phyloP scores from a whole-genome alignment of 495 filamentous ascomycete genomes.

The Cryomyces antarcticus region DNA sequence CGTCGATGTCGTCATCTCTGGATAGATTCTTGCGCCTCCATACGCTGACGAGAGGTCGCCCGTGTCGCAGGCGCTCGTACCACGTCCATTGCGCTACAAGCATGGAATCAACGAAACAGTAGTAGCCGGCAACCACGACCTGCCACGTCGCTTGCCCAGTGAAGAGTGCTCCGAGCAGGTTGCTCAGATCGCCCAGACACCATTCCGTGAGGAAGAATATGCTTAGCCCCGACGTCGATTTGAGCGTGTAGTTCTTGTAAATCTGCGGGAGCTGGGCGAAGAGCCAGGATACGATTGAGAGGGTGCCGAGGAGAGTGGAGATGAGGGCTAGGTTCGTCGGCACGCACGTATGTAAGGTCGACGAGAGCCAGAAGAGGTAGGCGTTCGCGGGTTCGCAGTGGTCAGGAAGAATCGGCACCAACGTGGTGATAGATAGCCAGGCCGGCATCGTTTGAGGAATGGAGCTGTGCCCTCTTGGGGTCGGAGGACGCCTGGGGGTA shows the following conservation, averaged over 20 bases:
- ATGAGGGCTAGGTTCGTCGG: conserved; percentile 45
- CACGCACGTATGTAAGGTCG: conserved; percentile 42
- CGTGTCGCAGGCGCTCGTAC: conserved; percentile 37
- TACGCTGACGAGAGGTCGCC: conserved; percentile 8
- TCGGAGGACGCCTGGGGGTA: too few relatives aligned
- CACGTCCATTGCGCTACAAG: conserved; percentile 47
- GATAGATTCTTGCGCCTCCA: conserved; percentile 5
- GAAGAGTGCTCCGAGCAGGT: conserved; percentile 42
- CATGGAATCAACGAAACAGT: conserved; percentile 43
- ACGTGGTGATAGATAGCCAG: conserved; percentile 7
- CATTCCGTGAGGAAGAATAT: conserved; percentile 51
- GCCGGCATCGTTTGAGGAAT: conserved; percentile 3
- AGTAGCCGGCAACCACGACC: conserved; percentile 45
- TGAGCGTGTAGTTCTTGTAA: conserved; percentile 44
- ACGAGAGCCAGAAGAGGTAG: conserved; percentile 37
- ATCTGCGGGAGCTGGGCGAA: conserved; percentile 61
- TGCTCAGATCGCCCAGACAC: conserved; percentile 49
- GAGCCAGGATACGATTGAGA: conserved; percentile 54
- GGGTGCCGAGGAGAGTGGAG: conserved; percentile 40
- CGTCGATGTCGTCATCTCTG: conserved; percentile 6
- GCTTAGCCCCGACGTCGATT: conserved; percentile 47
- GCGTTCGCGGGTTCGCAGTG: conserved; percentile 43
- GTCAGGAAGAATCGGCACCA: conserved; percentile 25
- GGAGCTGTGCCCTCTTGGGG: too few relatives aligned
- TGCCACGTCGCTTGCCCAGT: conserved; percentile 53